Conservation (phyloP, 2,329 filamentous ascomycete genomes). For the Podosphaera xanthii region DNA sequence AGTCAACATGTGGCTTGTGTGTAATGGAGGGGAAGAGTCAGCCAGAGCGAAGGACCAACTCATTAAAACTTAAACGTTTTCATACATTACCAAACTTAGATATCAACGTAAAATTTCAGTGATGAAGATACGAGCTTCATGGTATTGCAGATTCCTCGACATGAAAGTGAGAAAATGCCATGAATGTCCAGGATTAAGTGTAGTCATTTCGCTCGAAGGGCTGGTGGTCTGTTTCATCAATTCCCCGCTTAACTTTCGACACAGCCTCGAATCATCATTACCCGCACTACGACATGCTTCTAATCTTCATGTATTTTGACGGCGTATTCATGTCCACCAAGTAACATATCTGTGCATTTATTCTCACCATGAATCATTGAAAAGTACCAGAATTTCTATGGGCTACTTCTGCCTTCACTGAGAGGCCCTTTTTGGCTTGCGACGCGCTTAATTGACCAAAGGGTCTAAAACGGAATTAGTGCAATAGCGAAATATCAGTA, state of each 20-base stretch:
- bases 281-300: neutral
- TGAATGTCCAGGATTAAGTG: neutral
- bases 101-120: no score
- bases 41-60: no score
- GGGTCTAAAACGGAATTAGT: neutral
- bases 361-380: constrained; percentile 15
- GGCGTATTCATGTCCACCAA: neutral
- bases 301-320: neutral
- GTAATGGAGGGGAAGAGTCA: no score
- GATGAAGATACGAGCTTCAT: neutral
- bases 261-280: neutral
- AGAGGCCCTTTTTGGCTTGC: constrained; percentile 8
- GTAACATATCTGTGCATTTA: neutral
- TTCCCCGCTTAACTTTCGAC: neutral
- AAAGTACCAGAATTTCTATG: constrained; percentile 6
- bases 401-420: constrained; percentile 13
- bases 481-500: neutral
- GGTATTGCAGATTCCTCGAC: neutral
- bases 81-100: no score
- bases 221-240: neutral
- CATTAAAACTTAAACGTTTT: no score
- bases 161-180: neutral
- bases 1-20: no score
- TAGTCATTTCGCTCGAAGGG: neutral
- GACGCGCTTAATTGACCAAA: neutral